These are phyloP conservation scores for Colletotrichum sp. DNA, from an alignment of 2,329 filamentous ascomycete species.

Conservation along the genomic window DNA sequence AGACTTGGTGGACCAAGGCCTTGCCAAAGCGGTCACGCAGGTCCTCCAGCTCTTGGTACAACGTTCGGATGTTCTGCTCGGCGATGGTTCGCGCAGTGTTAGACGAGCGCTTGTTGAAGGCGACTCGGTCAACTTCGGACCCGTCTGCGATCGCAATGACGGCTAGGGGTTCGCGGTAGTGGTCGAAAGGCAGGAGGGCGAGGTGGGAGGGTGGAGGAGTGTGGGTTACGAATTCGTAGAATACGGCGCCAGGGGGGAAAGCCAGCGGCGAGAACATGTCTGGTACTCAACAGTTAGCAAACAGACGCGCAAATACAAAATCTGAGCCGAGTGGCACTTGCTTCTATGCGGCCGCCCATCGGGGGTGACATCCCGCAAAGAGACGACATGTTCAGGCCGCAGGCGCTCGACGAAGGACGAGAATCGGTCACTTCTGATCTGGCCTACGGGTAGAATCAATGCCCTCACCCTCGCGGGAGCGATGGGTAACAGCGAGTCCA, in stretches of 20 bases:
- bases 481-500: constrained; percentile 88
- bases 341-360: constrained; percentile 86
- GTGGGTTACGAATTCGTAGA: constrained; percentile 87
- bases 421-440: constrained; percentile 83
- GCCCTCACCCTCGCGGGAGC: constrained; percentile 90
- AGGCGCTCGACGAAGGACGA: constrained; percentile 78
- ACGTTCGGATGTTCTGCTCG: constrained; percentile 61
- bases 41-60: constrained; percentile 72
- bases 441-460: constrained; percentile 84
- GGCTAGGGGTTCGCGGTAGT: constrained; percentile 83
- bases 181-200: constrained; percentile 84
- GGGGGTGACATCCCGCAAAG: constrained; percentile 83
- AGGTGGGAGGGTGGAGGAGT: constrained; percentile 80
- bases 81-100: constrained; percentile 52
- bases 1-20: constrained; percentile 76
- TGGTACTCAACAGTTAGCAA: constrained; percentile 38
- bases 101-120: constrained; percentile 60
- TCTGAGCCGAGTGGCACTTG: constrained; percentile 45
- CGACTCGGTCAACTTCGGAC: constrained; percentile 62
- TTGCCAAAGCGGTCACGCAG: constrained; percentile 76
- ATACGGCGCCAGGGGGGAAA: constrained; percentile 82
- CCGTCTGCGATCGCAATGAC: constrained; percentile 88
- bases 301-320: neutral
- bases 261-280: constrained; percentile 93
- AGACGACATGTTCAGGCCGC: constrained; percentile 78